Evolutionary conservation across 2,329 filamentous ascomycete genomes (phyloP).

Genomic region (Aspergillus caelatus): DNA sequence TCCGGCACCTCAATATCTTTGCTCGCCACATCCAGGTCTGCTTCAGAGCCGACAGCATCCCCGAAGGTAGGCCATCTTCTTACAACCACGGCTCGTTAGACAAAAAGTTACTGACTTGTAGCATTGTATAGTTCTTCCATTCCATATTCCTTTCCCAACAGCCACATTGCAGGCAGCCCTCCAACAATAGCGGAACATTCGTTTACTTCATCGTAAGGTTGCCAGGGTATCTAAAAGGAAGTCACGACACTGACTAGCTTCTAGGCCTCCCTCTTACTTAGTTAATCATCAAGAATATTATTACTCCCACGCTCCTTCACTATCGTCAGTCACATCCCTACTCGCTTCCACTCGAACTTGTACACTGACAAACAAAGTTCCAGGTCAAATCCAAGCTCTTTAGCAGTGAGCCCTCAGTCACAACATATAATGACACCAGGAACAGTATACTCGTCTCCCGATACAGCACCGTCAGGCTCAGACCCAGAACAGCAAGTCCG

Average conservation of each 20-base stretch:
- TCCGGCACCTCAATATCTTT: slow-evolving; percentile 24
- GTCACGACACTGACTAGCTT: slow-evolving; percentile 13
- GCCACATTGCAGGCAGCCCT: slow-evolving; percentile 22
- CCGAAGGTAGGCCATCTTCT: slow-evolving; percentile 22
- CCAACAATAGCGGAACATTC: slow-evolving; percentile 25
- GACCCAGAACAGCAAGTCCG: slow-evolving; percentile 59
- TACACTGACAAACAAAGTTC: slow-evolving; percentile 16
- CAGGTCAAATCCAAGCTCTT: slow-evolving; percentile 30
- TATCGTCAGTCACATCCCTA: slow-evolving; percentile 30
- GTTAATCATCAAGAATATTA: slow-evolving; percentile 39
- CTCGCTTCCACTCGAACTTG: neutral
- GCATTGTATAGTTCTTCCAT: slow-evolving; percentile 21
- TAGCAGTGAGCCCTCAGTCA: slow-evolving; percentile 28
- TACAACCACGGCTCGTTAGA: neutral
- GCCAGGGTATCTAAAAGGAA: neutral
- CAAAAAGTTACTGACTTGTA: slow-evolving; percentile 3
- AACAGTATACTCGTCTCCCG: slow-evolving; percentile 31
- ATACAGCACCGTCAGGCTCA: slow-evolving; percentile 30
- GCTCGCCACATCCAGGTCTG: slow-evolving; percentile 12
- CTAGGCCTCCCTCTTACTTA: slow-evolving; percentile 36
- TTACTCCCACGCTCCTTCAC: slow-evolving; percentile 31
- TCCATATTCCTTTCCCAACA: slow-evolving; percentile 24
- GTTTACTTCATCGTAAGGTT: slow-evolving; percentile 29
- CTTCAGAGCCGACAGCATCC: slow-evolving; percentile 21
- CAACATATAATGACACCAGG: slow-evolving; percentile 27